Evolutionary conservation across 2,329 filamentous ascomycete species (phyloP), one percentile per base, ranked within the genome.

Genomic region (Venturia carpophila): DNA sequence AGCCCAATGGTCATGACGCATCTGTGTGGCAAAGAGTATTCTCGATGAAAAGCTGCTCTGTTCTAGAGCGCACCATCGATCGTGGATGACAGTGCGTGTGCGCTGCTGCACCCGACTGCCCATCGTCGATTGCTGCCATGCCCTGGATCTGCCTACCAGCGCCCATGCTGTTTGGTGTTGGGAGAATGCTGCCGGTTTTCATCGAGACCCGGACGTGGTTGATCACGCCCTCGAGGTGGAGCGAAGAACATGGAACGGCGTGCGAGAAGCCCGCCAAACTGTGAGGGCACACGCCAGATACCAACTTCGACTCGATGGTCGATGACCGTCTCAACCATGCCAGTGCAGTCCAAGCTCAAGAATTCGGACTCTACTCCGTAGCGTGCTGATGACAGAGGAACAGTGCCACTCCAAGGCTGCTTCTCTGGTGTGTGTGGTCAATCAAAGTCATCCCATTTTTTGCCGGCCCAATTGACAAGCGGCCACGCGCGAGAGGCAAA

Each of bases 351-450:
- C 52, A n/a, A 58, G 52, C 52, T 58, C 17, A 37, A 37, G 13
- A 15, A n/a, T 15, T 37, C 52, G 52, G 52, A 58, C 17, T 58
- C 1, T 58, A 58, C 52, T 58, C 52, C 52, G 52, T 58, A 58
- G 52, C 52, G 30, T 58, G 11, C 30, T 37, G 13, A 37, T 11
- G 39, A 15, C 15, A 41, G 39, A 9, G 49, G 27, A 37, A 47
- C 19, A n/a, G 7, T 2, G 34, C 21, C 49, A 24, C 49, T 37
- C 27, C 49, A 5, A 30, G 15, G 30, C 7, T 15, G 7, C 17
- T 37, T n/a, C 30, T 5, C 5, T n/a, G 52, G 17, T 37, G 52
- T 58, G 7, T 56, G 21, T 58, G 52, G 30, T 58, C 52, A 37
- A 34, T 37, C 15, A 15, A 37, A 24, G 30, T n/a, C 15, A 37